Evolutionary conservation across 83 land plant genomes (phyloP).

Genomic region (Larix sibirica): DNA sequence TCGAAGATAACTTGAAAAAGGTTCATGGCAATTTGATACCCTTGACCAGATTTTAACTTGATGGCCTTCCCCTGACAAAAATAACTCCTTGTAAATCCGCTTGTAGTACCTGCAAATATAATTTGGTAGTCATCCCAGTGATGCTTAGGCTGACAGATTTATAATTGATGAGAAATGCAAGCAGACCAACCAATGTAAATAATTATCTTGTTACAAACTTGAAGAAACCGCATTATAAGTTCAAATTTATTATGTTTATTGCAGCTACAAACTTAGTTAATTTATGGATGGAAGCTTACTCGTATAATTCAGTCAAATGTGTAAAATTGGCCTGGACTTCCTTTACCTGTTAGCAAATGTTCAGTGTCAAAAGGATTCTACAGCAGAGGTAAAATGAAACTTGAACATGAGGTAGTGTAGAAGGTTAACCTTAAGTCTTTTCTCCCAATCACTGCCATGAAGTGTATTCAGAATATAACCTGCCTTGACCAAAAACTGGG

Average conservation of each 20-base stretch:
- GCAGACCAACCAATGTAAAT: too few species aligned
- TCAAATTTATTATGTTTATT: background rate
- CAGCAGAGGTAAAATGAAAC: background rate
- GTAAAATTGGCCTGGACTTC: slow-evolving; percentile 75
- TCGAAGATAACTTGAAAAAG: slow-evolving; percentile 50
- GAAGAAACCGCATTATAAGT: too few species aligned
- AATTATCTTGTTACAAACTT: too few species aligned
- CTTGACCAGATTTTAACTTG: slow-evolving; percentile 14
- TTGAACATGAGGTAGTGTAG: background rate
- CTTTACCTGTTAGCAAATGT: slow-evolving; percentile 48
- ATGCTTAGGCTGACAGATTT: too few species aligned
- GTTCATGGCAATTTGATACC: slow-evolving; percentile 17
- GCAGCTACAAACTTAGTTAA: background rate
- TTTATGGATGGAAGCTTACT: slow-evolving; percentile 40
- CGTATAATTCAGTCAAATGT: slow-evolving; percentile 70
- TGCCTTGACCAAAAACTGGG: slow-evolving; percentile 64
- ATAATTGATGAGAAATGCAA: too few species aligned
- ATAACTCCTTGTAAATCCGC: slow-evolving; percentile 60
- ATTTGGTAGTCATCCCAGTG: too few species aligned
- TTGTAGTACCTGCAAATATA: slow-evolving; percentile 56
- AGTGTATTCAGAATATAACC: slow-evolving; percentile 46
- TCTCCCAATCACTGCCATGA: slow-evolving; percentile 83
- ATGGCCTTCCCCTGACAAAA: slow-evolving; percentile 38
- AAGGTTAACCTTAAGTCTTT: slow-evolving; percentile 67
- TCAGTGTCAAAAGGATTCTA: background rate